These are phyloP conservation scores for Stephanodiscus minutulus DNA, from an alignment of 108 stramenopile genomes.

Conservation along the genomic window DNA sequence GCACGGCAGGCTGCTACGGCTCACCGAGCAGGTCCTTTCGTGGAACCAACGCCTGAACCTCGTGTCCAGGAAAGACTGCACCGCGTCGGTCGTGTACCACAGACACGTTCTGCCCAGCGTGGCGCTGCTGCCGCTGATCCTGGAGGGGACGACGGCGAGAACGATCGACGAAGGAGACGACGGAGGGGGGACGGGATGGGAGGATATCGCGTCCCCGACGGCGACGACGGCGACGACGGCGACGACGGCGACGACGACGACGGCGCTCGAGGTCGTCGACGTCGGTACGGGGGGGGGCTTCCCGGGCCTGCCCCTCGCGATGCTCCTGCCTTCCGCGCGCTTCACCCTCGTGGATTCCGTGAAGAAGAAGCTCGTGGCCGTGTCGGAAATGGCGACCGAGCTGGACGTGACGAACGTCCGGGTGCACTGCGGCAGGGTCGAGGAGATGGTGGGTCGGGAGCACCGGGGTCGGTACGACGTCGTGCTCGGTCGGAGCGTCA, in stretches of 20 bases:
- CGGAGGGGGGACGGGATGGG: no score
- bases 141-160: slow-evolving; percentile 2
- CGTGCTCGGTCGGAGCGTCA: slow-evolving; percentile 75
- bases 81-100: slow-evolving; percentile 66
- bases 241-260: not conserved
- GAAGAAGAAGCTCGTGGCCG: slow-evolving; percentile 80
- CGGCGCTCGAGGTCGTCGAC: slow-evolving; percentile 54
- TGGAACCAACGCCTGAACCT: slow-evolving; percentile 90
- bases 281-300: slow-evolving; percentile 90
- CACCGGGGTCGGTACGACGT: slow-evolving; percentile 59
- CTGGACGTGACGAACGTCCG: slow-evolving; percentile 71
- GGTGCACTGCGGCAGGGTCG: slow-evolving; percentile 76
- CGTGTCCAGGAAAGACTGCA: slow-evolving; percentile 76
- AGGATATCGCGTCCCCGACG: no score
- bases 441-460: slow-evolving; percentile 42
- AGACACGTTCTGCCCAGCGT: slow-evolving; percentile 81
- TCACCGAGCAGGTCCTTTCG: slow-evolving; percentile 62
- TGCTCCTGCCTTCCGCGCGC: slow-evolving; percentile 62
- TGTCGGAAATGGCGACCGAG: slow-evolving; percentile 73
- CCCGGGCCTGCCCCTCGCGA: slow-evolving; percentile 89
- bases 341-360: slow-evolving; percentile 84
- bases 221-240: not conserved
- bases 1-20: slow-evolving; percentile 26
- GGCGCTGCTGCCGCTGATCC: slow-evolving; percentile 52
- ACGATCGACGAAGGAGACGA: not conserved